phyloP scores from a whole-genome alignment of 306 rosid species.

The Corylus americana region DNA sequence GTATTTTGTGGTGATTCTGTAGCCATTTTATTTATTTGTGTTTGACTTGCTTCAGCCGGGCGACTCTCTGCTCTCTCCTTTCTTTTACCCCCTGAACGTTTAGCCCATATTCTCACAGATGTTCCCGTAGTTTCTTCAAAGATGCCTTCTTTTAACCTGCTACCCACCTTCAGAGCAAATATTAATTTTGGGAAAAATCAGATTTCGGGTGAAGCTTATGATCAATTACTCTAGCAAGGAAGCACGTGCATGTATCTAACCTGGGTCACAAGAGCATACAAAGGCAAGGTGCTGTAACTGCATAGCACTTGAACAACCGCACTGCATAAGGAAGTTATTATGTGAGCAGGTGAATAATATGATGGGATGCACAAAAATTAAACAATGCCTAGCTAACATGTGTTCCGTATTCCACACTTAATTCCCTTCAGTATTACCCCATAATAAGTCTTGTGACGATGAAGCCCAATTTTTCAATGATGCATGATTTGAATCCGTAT shows the following conservation, averaged over 20 bases:
- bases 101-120: background rate
- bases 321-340: constrained; percentile 40
- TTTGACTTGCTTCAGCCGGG: background rate
- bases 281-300: constrained; percentile 86
- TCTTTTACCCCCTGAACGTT: background rate
- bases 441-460: constrained; percentile 73
- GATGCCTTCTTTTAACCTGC: constrained; percentile 40
- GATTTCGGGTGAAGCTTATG: constrained; percentile 14
- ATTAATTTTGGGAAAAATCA: background rate
- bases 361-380: constrained; percentile 7
- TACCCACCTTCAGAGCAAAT: constrained; percentile 67
- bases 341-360: constrained; percentile 23
- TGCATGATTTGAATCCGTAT: constrained; percentile 83
- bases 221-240: constrained; percentile 5
- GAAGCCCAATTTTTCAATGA: constrained; percentile 68
- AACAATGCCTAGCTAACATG: background rate
- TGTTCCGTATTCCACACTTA: too few relatives aligned
- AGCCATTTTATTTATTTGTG: constrained; percentile 21
- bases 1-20: constrained; percentile 33
- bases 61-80: background rate
- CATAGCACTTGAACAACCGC: constrained; percentile 90
- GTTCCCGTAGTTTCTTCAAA: background rate
- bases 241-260: constrained; percentile 33
- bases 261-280: constrained; percentile 78
- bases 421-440: constrained; percentile 53